Evolutionary conservation across 345 rosid genomes (phyloP), one percentile per base, ranked within the genome.

Genomic region (Aurinia saxatilis): DNA sequence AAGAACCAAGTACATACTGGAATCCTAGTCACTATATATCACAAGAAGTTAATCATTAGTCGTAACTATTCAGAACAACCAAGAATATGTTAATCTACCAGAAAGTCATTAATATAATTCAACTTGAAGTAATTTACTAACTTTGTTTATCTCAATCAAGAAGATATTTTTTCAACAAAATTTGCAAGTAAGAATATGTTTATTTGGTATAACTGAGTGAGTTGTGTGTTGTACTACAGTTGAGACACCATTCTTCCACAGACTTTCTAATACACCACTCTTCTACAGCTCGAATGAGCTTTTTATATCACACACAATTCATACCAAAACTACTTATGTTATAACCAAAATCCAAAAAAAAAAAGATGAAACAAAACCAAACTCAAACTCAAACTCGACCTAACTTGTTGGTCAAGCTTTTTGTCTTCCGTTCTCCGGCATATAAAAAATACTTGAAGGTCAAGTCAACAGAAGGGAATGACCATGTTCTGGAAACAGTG

Each of bases 401-500:
- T 56, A 63, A 55, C 69, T 63, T 63, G 23, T 21, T n/a, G 25
- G 39, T 63, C 69, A 56, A 71, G 70, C 42, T 16, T 39, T 45
- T n/a, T 16, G 8, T 52, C 25, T 68, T 45, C 37, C 63, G 60
- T 16, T 45, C 6, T 29, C 50, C 19, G 12, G 39, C 2, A 52
- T 39, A 48, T 35, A 44, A 51, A 21, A 6, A 23, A 60, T 47
- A 60, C 36, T 48, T 39, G 6, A 50, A 47, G 60, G 40, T 42
- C 4, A 57, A 63, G 42, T 61, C 54, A 84, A 54, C 82, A 73
- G 60, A 75, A 85, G 39, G 91, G 86, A 57, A 73, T 55, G 13
- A 45, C 79, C 45, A 78, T 30, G 81, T 60, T 83, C 41, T 72
- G 81, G 42, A 77, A 41, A 53, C 60, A 51, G 45, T 80, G 69